phyloP scores from a whole-genome alignment of 2,329 filamentous ascomycete genomes.

The Fusarium veterinarium region DNA sequence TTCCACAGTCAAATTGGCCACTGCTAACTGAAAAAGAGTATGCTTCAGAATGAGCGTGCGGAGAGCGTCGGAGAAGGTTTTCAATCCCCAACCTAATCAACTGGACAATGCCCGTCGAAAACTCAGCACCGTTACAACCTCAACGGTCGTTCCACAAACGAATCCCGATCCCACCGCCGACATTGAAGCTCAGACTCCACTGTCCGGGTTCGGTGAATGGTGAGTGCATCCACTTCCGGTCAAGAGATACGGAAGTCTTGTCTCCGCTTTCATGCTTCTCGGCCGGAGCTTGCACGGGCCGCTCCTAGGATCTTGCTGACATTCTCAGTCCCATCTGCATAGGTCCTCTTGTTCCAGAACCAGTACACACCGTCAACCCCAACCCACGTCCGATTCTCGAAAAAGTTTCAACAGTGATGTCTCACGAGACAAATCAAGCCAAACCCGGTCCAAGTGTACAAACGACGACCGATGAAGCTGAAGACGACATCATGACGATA shows the following conservation, averaged over 20 bases:
- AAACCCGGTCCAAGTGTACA: neutral
- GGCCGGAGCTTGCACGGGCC: slow-evolving; percentile 6
- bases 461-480: neutral
- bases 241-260: neutral
- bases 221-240: slow-evolving; percentile 31
- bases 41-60: slow-evolving; percentile 33
- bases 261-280: slow-evolving; percentile 18
- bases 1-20: neutral
- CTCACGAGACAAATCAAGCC: neutral
- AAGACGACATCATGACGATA: slow-evolving; percentile 51
- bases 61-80: slow-evolving; percentile 22
- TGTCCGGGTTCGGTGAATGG: slow-evolving; percentile 43
- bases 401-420: slow-evolving; percentile 23
- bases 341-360: slow-evolving; percentile 46
- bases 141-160: slow-evolving; percentile 24
- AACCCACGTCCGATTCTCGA: slow-evolving; percentile 33
- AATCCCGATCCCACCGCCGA: slow-evolving; percentile 18
- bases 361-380: slow-evolving; percentile 27
- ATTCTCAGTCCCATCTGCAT: slow-evolving; percentile 49
- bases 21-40: slow-evolving; percentile 28
- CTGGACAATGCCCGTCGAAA: slow-evolving; percentile 45
- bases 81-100: slow-evolving; percentile 37
- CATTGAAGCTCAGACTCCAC: slow-evolving; percentile 31
- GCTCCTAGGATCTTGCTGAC: slow-evolving; percentile 5
- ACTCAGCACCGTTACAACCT: slow-evolving; percentile 47